Evolutionary conservation across 305 asterid species (phyloP), one percentile per base, ranked within the genome.

Genomic region (Coffea humblotiana): DNA sequence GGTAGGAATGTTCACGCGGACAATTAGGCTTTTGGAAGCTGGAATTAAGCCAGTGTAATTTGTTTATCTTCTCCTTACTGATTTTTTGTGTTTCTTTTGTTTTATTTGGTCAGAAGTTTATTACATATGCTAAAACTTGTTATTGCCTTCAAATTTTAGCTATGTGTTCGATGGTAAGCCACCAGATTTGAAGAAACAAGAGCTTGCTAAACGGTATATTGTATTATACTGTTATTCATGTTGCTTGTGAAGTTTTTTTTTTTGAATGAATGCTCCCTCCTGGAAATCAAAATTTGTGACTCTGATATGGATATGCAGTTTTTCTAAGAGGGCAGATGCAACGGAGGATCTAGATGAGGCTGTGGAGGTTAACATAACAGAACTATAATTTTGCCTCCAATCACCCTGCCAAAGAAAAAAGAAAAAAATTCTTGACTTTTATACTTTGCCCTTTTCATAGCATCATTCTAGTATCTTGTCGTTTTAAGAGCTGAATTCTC

Each of bases 1-100:
- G 91, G 97, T 90, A 83, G 98, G 98, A 76, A 94, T 96, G 98
- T 93, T 96, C 84, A 64, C 91, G 0, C 86, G 98, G 88, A 96
- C 99, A 29, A 94, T 94, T 84, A 91, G 97, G 89, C 93, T 96
- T 85, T 77, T 96, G 90, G 99, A 96, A 88, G 97, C 99, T 82
- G 98, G 99, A 86, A 92, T 96, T 65, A 96, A 94, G 88, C 99
- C 99, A 71, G 94, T 90, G 98, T 93, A 93, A 88, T 58, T 85
- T 76, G 77, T 80, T 80, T 82, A 60, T 60, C 74, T 65, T 77
- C 48, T 54, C 29, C 29, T 23, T 48, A 52, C 49, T 9, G 60
- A 8, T 35, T 25, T 25, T 48, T 76, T 32, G 66, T 74, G 48
- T 71, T 80, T 80, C 71, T 81, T 79, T 76, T 45, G 48, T 75